Base-by-base conservation (phyloP, 495 filamentous ascomycete genomes). In the Aspergillus homomorphus region DNA sequence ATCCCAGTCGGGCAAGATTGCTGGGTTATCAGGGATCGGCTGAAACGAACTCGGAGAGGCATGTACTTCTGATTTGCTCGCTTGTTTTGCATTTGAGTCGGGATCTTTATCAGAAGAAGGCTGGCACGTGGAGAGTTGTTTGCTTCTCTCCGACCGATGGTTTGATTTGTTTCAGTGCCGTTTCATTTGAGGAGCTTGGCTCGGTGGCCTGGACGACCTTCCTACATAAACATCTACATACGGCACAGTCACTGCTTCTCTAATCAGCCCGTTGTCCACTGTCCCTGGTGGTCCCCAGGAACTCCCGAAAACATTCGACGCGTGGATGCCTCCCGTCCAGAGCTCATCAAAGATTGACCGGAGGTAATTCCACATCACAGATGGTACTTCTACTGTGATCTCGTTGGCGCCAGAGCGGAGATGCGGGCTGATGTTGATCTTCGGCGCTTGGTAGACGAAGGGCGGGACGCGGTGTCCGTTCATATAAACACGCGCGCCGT, bases 331-430 rank as follows among this genome's bases (percentile, higher is more conserved):
- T 49, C 23, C 21, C n/a, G 30, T 53, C 51, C 16, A 18, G 30
- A 64, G 30, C 16, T 59, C 50, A 24, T 20, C 51, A 0, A 57
- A 56, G 5, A 71, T 62, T 28, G 56, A 65, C 1, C 63, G 60
- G 26, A 68, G 52, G 41, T 70, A 67, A 42, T 72, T 70, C 60
- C 66, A 70, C 60, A 67, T 62, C 8, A 61, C 61, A 1, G 62
- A 67, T 3, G 66, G 67, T 4, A 66, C 69, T 1, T 60, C 43
- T 10, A 63, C 45, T 1, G 45, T n/a, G 19, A 69, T 33, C 5
- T 53, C 18, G 42, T 69, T 66, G n/a, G 22, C 5, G 0, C 66
- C 65, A 2, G 22, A 23, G 3, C 23, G 51, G 9, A 69, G 57
- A 38, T 67, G 67, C 0, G 53, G 50, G 0, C 51, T 45, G 18